A percentile compares a stretch with the other conserved stretches of the same genome.
Evolutionary conservation across 805 yeast genomes (phyloP).

Genomic region (Pichia scutulata): DNA sequence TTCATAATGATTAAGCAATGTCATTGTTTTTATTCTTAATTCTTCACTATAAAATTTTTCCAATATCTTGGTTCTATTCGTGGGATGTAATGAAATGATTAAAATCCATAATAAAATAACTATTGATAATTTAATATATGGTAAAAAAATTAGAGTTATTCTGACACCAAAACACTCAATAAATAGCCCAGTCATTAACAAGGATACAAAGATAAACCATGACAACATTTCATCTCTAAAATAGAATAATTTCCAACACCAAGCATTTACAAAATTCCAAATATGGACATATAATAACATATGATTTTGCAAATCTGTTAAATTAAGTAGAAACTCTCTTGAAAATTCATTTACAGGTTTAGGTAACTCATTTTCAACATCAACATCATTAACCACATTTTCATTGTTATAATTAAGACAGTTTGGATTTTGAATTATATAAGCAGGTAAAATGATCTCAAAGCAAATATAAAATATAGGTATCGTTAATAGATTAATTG

Average conservation of each 20-base stretch:
- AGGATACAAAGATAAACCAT: conserved; percentile 38
- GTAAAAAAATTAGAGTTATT: conserved; percentile 15
- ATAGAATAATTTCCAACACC: conserved; percentile 50
- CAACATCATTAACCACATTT: conserved; percentile 31
- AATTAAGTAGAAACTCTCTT: conserved; percentile 66
- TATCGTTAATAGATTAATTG: conserved; percentile 43
- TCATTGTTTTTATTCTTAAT: conserved; percentile 44
- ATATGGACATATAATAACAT: conserved; percentile 55
- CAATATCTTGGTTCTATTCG: conserved; percentile 38
- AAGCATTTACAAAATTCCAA: conserved; percentile 48
- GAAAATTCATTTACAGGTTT: conserved; percentile 74
- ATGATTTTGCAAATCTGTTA: conserved; percentile 79
- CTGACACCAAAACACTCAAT: conserved; percentile 25
- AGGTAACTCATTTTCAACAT: conserved; percentile 45
- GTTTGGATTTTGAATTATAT: conserved; percentile 53
- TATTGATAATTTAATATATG: conserved; percentile 26
- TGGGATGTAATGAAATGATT: conserved; percentile 44
- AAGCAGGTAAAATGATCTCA: conserved; percentile 62
- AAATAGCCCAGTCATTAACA: conserved; percentile 11
- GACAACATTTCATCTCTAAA: conserved; percentile 59
- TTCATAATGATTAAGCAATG: conserved; percentile 45
- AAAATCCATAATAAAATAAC: conserved; percentile 44
- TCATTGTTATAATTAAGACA: background rate
- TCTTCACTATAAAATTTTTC: conserved; percentile 53
- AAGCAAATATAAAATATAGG: conserved; percentile 50